Evolutionary conservation across 2,329 filamentous ascomycete species (phyloP).

Genomic region (Thielaviopsis euricoi): DNA sequence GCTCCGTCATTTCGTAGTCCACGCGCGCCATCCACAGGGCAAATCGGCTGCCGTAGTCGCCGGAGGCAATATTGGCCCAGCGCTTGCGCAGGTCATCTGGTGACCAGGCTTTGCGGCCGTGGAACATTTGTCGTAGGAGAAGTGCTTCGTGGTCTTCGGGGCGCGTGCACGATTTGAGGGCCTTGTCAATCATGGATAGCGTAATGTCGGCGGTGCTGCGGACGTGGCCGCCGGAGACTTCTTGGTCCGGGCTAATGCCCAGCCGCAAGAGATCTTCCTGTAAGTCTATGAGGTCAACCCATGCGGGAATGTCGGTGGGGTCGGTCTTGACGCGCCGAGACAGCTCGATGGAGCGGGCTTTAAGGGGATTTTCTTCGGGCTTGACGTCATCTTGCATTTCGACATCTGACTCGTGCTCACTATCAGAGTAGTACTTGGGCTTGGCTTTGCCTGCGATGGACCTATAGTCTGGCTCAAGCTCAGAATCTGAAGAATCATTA

Average conservation of each 20-base stretch:
- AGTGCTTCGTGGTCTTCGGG: constrained; percentile 39
- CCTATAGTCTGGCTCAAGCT: constrained; percentile 40
- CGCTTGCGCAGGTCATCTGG: constrained; percentile 39
- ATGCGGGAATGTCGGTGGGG: constrained; percentile 52
- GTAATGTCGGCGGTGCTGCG: constrained; percentile 64
- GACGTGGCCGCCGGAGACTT: constrained; percentile 40
- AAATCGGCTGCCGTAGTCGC: constrained; percentile 25
- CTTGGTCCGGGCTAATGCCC: constrained; percentile 26
- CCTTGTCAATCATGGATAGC: constrained; percentile 63
- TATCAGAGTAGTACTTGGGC: constrained; percentile 27
- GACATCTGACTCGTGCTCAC: constrained; percentile 20
- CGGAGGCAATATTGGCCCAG: constrained; percentile 40
- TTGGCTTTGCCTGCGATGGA: constrained; percentile 51
- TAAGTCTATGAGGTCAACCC: constrained; percentile 64
- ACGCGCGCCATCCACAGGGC: constrained; percentile 58
- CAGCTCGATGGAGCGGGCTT: constrained; percentile 42
- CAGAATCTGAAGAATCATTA: constrained; percentile 23
- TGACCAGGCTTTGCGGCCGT: constrained; percentile 62
- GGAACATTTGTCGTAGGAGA: constrained; percentile 51
- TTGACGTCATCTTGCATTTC: constrained; percentile 13
- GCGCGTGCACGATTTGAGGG: constrained; percentile 38
- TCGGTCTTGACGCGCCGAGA: constrained; percentile 45
- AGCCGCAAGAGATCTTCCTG: constrained; percentile 51
- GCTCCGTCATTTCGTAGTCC: constrained; percentile 54
- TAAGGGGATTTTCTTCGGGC: constrained; percentile 28